Evolutionary conservation across 371 early-diverging fungal genomes (phyloP), one percentile per base, ranked within the genome.

Genomic region (Rhizopus microsporus): DNA sequence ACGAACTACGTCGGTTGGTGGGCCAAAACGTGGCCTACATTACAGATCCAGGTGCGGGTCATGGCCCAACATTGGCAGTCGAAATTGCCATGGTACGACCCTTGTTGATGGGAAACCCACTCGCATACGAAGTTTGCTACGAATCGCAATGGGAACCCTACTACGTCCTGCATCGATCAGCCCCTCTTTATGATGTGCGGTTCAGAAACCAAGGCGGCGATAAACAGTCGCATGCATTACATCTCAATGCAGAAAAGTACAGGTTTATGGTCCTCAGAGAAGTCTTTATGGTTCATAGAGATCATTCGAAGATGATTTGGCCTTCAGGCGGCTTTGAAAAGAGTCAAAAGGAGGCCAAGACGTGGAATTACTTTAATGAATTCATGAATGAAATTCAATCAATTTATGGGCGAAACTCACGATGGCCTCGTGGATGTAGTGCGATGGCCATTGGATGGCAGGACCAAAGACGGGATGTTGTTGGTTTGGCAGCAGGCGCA

Each of bases 101-200:
- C 15, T 63, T 68, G 23, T 39, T 58, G 8, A 34, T 53, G 31
- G 69, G 37, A 29, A 57, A 53, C 46, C 62, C 35, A 5, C 62
- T 77, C 0, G 75, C 70, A 0, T 86, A 81, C 51, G 84, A 86
- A 62, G 84, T 84, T 7, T 88, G 88, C 51, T 88, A 75, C 62
- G 88, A 86, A 56, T 85, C 85, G 0, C 86, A 85, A 51, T 88
- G 88, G 88, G 88, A 88, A 46, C 88, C 86, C 3, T 86, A 87
- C 51, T 87, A 87, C 44, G 71, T 85, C 9, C 59, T 87, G 6
- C 72, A 75, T 46, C 68, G 71, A 7, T 58, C 60, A 5, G 74
- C 75, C 12, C 86, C 82, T 4, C 60, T 74, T 3, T 88, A 86
- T 45, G 86, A 86, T 49, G 85, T 71, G 15, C 74, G 88, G 8